phyloP scores from a whole-genome alignment of 768 basidiomycete species.

The Calocybe indica region DNA sequence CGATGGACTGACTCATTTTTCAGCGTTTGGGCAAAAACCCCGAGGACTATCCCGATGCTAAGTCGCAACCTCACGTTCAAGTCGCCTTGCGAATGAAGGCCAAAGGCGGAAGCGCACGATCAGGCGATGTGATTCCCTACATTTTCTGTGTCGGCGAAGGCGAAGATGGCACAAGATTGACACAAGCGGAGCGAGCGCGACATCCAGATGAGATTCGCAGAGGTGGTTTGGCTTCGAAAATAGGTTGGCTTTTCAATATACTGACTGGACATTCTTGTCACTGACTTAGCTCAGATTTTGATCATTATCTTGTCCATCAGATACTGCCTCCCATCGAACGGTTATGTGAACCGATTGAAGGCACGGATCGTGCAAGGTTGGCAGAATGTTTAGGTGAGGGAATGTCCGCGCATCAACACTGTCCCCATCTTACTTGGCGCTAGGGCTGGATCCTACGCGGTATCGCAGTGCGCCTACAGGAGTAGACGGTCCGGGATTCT shows the following conservation, averaged over 20 bases:
- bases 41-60: slow-evolving; percentile 94
- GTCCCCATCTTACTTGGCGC: not conserved
- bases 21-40: slow-evolving; percentile 96
- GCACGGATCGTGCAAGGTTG: slow-evolving; percentile 84
- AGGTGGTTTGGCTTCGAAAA: slow-evolving; percentile 56
- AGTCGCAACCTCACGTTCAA: slow-evolving; percentile 94
- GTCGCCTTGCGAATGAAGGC: slow-evolving; percentile 89
- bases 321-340: slow-evolving; percentile 93
- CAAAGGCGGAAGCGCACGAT: slow-evolving; percentile 71
- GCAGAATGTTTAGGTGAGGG: slow-evolving; percentile 88
- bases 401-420: not conserved
- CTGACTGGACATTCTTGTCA: not conserved
- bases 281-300: slow-evolving; percentile 57
- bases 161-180: slow-evolving; percentile 61
- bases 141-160: slow-evolving; percentile 83
- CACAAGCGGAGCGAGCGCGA: slow-evolving; percentile 85
- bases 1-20: not conserved
- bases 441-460: slow-evolving; percentile 58
- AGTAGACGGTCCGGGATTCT: slow-evolving; percentile 61
- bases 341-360: slow-evolving; percentile 93
- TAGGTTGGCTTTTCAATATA: slow-evolving; percentile 44
- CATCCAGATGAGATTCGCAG: slow-evolving; percentile 91
- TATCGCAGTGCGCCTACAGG: slow-evolving; percentile 39
- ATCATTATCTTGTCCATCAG: slow-evolving; percentile 87
- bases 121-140: slow-evolving; percentile 94